These are phyloP conservation scores for Sedum album DNA, from an alignment of 164 flowering plant species.

Conservation along the genomic window DNA sequence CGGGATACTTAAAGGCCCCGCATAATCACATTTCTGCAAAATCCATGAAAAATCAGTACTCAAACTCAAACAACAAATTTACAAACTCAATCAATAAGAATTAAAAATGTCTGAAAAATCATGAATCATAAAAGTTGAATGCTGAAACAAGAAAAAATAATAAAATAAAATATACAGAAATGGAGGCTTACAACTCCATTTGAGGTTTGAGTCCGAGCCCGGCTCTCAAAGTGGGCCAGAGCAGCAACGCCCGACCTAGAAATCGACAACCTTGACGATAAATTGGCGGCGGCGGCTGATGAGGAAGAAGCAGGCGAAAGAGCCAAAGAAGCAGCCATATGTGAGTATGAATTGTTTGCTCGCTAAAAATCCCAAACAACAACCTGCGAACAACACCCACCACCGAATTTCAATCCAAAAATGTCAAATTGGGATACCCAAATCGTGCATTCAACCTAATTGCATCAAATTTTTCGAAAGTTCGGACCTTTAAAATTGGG, in stretches of 20 bases:
- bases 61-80: not conserved
- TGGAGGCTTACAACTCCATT: not conserved
- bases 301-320: slow-evolving; percentile 3
- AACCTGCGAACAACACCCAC: slow-evolving; percentile 1
- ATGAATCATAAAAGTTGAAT: not conserved
- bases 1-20: slow-evolving; percentile 18
- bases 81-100: not conserved
- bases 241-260: not conserved
- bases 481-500: not conserved
- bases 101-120: not conserved
- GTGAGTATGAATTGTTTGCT: no score
- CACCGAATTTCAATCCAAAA: not conserved
- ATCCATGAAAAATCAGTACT: not conserved
- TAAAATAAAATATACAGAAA: not conserved
- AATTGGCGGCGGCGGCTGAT: not conserved
- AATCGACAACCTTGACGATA: not conserved
- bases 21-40: slow-evolving; percentile 34
- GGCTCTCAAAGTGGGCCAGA: not conserved
- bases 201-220: not conserved
- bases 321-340: not conserved
- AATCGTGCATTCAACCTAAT: not conserved
- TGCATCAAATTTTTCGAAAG: not conserved
- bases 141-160: not conserved
- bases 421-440: not conserved
- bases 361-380: not conserved